phyloP scores from a whole-genome alignment of 352 stramenopile species.

The Halophytophthora polymorphica region DNA sequence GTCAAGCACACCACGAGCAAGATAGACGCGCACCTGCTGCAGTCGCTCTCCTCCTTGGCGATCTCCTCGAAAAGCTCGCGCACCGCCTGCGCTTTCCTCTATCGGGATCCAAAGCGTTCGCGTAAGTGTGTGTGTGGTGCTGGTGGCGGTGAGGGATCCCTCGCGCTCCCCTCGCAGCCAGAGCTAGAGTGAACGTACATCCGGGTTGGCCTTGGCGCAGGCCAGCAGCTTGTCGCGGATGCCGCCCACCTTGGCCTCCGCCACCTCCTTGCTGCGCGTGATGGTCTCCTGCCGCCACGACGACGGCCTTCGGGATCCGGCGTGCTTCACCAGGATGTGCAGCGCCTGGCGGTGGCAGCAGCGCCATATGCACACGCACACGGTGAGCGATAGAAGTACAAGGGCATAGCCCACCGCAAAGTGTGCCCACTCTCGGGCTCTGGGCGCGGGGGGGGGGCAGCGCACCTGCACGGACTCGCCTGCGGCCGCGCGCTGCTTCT shows the following conservation, averaged over 20 bases:
- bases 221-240: conserved; percentile 82
- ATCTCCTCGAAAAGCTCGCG: conserved; percentile 82
- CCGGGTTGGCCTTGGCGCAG: conserved; percentile 57
- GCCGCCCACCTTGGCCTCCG: conserved; percentile 66
- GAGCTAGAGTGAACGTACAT: conserved; percentile 32
- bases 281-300: conserved; percentile 88
- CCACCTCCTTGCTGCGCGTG: conserved; percentile 85
- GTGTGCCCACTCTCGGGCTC: too few species aligned
- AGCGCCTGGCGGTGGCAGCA: conserved; percentile 56
- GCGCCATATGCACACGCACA: neutral
- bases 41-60: conserved; percentile 86
- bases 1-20: too few species aligned
- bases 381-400: neutral
- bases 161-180: too few species aligned
- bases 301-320: conserved; percentile 71
- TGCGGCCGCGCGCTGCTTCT: conserved; percentile 20
- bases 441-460: neutral
- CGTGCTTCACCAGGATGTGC: conserved; percentile 90
- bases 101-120: too few species aligned
- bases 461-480: conserved; percentile 51
- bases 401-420: too few species aligned
- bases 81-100: conserved; percentile 35
- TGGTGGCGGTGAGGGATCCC: too few species aligned
- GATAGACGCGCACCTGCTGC: conserved; percentile 85
- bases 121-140: too few species aligned